Evolutionary conservation across 129 eudicot species (phyloP).

Genomic region (Cynara cardunculus): DNA sequence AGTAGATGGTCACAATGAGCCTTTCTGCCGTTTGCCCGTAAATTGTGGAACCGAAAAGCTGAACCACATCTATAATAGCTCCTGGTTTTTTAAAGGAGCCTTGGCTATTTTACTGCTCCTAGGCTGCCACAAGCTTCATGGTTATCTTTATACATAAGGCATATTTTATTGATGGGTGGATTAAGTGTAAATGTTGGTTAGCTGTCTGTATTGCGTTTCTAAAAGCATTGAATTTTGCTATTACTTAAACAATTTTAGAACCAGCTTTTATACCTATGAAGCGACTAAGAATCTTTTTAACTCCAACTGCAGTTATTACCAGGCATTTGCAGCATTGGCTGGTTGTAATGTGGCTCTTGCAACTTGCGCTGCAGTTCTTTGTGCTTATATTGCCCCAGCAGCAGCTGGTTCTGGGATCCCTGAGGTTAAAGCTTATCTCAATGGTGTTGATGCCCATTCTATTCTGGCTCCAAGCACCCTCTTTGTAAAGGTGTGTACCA

Average conservation of each 20-base stretch:
- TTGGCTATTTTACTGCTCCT: neutral
- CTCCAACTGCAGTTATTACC: conserved; percentile 55
- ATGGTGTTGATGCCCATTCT: conserved; percentile 96
- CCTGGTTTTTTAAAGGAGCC: neutral
- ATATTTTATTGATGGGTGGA: neutral
- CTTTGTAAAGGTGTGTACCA: conserved; percentile 74
- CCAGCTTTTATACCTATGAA: conserved; percentile 8
- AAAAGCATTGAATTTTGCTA: neutral
- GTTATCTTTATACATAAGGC: too few species aligned
- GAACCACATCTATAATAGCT: too few species aligned
- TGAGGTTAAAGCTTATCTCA: conserved; percentile 96
- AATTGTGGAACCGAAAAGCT: too few species aligned
- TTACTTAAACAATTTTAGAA: neutral
- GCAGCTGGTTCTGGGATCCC: conserved; percentile 99
- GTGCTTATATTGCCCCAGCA: conserved; percentile 97
- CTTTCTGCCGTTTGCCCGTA: neutral
- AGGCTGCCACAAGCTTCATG: neutral
- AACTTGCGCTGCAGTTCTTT: conserved; percentile 71
- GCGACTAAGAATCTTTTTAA: conserved; percentile 18
- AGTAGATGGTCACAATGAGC: too few species aligned
- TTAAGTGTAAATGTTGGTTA: neutral
- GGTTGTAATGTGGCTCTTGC: conserved; percentile 77
- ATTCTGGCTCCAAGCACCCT: conserved; percentile 97
- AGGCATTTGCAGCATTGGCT: conserved; percentile 83
- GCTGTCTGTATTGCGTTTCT: neutral